Percentiles rank a stretch among this genome's conserved stretches.
phyloP scores from a whole-genome alignment of 108 stramenopile genomes.

The Cyclotella sp. region DNA sequence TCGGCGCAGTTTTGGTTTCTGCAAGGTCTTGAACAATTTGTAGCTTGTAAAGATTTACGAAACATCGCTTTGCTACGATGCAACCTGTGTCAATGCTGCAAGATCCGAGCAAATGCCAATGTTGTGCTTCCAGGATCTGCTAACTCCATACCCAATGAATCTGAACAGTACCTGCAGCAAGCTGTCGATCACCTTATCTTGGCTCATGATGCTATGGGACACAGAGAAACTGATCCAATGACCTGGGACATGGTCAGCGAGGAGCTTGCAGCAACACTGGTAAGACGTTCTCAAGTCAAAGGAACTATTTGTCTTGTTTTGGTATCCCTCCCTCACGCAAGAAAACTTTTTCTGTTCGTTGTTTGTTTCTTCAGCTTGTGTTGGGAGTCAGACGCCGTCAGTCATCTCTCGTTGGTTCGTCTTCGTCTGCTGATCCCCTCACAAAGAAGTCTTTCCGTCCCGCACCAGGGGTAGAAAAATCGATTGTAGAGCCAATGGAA shows the following conservation, averaged over 20 bases:
- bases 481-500: conserved; percentile 84
- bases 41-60: conserved; percentile 60
- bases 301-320: background rate
- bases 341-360: too few species aligned
- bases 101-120: conserved; percentile 75
- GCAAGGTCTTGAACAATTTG: conserved; percentile 70
- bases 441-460: conserved; percentile 60
- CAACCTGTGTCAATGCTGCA: conserved; percentile 84
- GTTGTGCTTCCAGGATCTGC: conserved; percentile 38
- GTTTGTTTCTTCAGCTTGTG: conserved; percentile 53
- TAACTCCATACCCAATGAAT: conserved; percentile 36
- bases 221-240: conserved; percentile 69
- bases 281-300: background rate
- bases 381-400: conserved; percentile 83
- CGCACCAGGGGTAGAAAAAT: conserved; percentile 75
- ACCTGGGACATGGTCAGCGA: conserved; percentile 90
- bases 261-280: conserved; percentile 75
- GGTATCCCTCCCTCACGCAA: too few species aligned
- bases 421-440: conserved; percentile 53
- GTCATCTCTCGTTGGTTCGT: conserved; percentile 60
- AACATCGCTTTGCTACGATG: conserved; percentile 81
- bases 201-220: conserved; percentile 75
- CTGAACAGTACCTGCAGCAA: conserved; percentile 78
- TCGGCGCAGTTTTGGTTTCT: conserved; percentile 89
- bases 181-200: conserved; percentile 76